These are phyloP conservation scores for Chrysoporthe cubensis DNA, from an alignment of 2,329 filamentous ascomycete species.

Conservation along the genomic window DNA sequence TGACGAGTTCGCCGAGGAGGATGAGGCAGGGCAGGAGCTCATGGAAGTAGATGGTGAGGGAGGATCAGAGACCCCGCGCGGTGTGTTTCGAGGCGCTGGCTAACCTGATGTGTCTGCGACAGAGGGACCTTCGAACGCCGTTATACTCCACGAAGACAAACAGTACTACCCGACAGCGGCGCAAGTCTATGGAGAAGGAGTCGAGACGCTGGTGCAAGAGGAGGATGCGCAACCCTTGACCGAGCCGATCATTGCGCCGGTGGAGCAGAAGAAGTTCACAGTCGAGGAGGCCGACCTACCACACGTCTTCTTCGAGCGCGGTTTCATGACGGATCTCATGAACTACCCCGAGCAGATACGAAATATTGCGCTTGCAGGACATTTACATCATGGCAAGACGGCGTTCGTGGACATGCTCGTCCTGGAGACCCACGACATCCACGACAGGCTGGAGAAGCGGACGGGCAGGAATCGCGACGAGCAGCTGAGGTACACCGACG, in stretches of 20 bases:
- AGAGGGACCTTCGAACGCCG: conserved; percentile 90
- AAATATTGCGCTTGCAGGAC: conserved; percentile 89
- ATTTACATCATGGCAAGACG: conserved; percentile 97
- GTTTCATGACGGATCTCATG: conserved; percentile 95
- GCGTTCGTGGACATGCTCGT: conserved; percentile 99
- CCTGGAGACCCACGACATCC: conserved; percentile 88
- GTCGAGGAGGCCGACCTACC: conserved; percentile 91
- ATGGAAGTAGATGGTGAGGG: conserved; percentile 87
- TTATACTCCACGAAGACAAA: conserved; percentile 98
- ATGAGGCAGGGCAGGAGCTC: conserved; percentile 74
- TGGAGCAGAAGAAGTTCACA: conserved; percentile 94
- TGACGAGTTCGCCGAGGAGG: conserved; percentile 69
- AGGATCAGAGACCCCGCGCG: not conserved
- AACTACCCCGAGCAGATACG: conserved; percentile 93
- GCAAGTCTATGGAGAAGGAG: conserved; percentile 91
- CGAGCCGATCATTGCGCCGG: conserved; percentile 89
- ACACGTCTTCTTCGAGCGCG: conserved; percentile 82
- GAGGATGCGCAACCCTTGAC: conserved; percentile 93
- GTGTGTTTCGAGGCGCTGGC: conserved; percentile 13
- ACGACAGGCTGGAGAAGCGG: conserved; percentile 76
- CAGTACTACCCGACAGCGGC: conserved; percentile 99
- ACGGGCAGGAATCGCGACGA: conserved; percentile 83
- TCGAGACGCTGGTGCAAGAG: conserved; percentile 95
- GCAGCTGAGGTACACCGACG: conserved; percentile 92
- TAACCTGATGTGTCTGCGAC: conserved; percentile 35